A percentile compares a stretch with the other conserved stretches of the same genome.
These are phyloP conservation scores for Parsonsia alboflavescens DNA, from an alignment of 257 asterid species.

Conservation along the genomic window DNA sequence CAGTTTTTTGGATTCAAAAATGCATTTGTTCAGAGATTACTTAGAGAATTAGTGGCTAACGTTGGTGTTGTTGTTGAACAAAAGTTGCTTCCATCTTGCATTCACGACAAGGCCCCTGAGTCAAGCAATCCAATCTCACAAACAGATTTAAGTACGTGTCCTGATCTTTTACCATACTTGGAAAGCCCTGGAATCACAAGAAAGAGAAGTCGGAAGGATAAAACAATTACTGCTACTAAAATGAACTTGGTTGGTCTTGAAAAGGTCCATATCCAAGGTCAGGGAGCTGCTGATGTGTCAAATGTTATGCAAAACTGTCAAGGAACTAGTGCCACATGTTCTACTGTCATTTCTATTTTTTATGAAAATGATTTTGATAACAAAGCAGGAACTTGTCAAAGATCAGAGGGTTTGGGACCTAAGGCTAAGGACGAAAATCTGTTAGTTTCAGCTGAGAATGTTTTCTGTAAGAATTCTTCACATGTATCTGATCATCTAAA, in stretches of 20 bases:
- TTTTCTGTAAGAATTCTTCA: conserved; percentile 25
- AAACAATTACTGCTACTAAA: conserved; percentile 25
- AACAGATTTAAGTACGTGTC: conserved; percentile 29
- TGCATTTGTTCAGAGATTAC: conserved; percentile 76
- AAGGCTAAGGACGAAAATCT: conserved; percentile 27
- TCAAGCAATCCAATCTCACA: conserved; percentile 25
- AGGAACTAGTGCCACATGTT: not conserved
- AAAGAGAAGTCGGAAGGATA: conserved; percentile 55
- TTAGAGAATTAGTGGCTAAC: conserved; percentile 79
- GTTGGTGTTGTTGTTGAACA: conserved; percentile 51
- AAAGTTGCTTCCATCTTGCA: conserved; percentile 29
- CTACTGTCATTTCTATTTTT: conserved; percentile 22
- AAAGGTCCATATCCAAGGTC: conserved; percentile 27
- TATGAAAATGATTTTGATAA: conserved; percentile 16
- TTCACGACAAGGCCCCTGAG: conserved; percentile 32
- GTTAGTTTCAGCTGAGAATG: conserved; percentile 28
- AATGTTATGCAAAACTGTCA: conserved; percentile 15
- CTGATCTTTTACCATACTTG: conserved; percentile 31
- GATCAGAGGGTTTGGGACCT: conserved; percentile 27
- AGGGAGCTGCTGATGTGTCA: conserved; percentile 24
- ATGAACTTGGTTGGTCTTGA: conserved; percentile 19
- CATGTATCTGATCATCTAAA: conserved; percentile 32
- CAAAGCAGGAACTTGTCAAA: conserved; percentile 25
- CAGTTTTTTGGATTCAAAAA: conserved; percentile 93
- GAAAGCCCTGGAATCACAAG: conserved; percentile 40